Base-by-base conservation (phyloP, 257 asterid species). In the Lycium ferocissimum region DNA sequence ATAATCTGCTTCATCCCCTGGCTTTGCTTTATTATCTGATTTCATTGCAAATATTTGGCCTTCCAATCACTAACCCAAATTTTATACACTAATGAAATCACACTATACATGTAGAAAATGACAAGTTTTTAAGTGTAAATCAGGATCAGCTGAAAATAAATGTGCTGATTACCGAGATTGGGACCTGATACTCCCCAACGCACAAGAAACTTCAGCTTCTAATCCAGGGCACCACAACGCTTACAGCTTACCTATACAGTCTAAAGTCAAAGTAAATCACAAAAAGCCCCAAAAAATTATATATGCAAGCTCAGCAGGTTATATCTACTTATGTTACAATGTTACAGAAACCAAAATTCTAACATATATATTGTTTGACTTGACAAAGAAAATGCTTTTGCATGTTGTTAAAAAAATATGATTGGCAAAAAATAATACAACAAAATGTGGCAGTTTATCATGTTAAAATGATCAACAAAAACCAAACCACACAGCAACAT, bases 121-220 rank as follows among this genome's bases (percentile, higher is more conserved):
- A 72, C 12, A 26, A 43, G 15, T 0, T 18, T 38, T 8, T 0
- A 17, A 70, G 54, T 10, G 3, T 17, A n/a, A 70, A 71, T 7
- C 53, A 69, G 12, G 53, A 40, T 40, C 35, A 72, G 80, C 80
- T 45, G 58, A 73, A 73, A 59, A 73, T 73, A 47, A 2, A 49
- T 73, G 81, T 73, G 81, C 38, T 72, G n/a, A 72, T 43, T n/a
- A 71, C 79, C 10, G 56, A 40, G 79, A 43, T 4, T n/a, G 18
- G 35, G 58, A 11, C 61, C 43, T 20, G 61, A 73, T 51, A 14
- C 81, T 73, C 58, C 61, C 43, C 81, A 47, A 20, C 20, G 20
- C 59, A 73, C 61, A 73, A 73, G 61, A 73, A 73, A n/a, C 40
- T 73, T 20, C 59, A 47, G 59, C 61, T 73, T 51, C 57, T 47